Conservation (phyloP, 129 eudicot species). For the Solidago caesia region DNA sequence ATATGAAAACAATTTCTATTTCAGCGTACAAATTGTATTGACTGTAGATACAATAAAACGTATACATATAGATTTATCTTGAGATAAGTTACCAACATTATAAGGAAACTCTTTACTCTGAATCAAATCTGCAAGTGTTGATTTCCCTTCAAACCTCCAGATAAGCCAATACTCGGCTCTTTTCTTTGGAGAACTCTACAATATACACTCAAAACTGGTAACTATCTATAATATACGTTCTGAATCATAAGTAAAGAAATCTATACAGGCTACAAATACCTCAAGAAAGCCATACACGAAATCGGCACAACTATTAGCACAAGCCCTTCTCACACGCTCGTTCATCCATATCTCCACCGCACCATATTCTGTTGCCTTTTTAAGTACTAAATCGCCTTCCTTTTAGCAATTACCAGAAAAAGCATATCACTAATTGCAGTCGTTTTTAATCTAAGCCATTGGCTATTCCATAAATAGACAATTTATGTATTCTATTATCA, state of each 20-base stretch:
- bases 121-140: slow-evolving; percentile 87
- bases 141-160: slow-evolving; percentile 93
- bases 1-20: not conserved
- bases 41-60: too few species aligned
- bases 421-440: slow-evolving; percentile 25
- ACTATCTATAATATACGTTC: not conserved
- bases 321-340: slow-evolving; percentile 97
- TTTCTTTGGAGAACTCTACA: slow-evolving; percentile 86
- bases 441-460: slow-evolving; percentile 5
- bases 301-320: slow-evolving; percentile 95
- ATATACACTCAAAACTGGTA: not conserved
- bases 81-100: slow-evolving; percentile 73
- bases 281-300: slow-evolving; percentile 88
- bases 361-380: slow-evolving; percentile 97
- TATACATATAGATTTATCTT: not conserved
- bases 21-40: not conserved
- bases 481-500: too few species aligned
- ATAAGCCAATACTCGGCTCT: slow-evolving; percentile 94
- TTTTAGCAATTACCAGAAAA: slow-evolving; percentile 40
- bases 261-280: slow-evolving; percentile 42
- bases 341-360: slow-evolving; percentile 99
- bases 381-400: slow-evolving; percentile 90
- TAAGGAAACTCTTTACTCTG: slow-evolving; percentile 97
- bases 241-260: not conserved
- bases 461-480: not conserved